These are phyloP conservation scores for Sideroxylon spinosum DNA, from an alignment of 179 eudicot species.

Conservation along the genomic window DNA sequence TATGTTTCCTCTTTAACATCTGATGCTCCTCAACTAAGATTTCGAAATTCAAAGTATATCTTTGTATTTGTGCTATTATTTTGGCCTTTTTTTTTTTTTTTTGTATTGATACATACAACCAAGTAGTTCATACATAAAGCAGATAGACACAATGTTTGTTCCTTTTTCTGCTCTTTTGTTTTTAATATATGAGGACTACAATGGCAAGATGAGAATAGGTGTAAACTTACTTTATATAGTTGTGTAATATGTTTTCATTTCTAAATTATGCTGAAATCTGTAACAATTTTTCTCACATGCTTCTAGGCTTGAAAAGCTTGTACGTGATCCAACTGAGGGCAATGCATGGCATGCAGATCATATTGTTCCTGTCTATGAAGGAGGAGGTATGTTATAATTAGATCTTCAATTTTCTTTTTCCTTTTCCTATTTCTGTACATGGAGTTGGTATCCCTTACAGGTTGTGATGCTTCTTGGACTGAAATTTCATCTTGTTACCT, in stretches of 20 bases:
- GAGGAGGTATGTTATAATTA: conserved; percentile 61
- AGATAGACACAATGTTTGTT: neutral
- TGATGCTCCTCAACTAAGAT: no score
- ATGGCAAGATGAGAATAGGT: neutral
- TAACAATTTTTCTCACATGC: conserved; percentile 12
- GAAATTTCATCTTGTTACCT: neutral
- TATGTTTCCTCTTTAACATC: neutral
- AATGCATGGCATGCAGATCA: conserved; percentile 99
- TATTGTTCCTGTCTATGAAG: conserved; percentile 72
- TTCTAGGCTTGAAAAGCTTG: conserved; percentile 74
- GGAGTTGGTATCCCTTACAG: neutral
- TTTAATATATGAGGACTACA: neutral
- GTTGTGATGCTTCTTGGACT: neutral
- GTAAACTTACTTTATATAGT: neutral
- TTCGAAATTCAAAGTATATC: neutral
- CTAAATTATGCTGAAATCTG: neutral
- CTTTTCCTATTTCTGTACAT: neutral
- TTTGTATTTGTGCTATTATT: neutral
- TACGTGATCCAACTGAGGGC: conserved; percentile 80
- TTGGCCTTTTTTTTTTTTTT: neutral
- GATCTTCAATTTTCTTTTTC: neutral
- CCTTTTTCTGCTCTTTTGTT: neutral
- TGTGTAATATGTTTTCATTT: neutral
- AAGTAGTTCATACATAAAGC: neutral
- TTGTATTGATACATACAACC: neutral